Base-by-base conservation (phyloP, 2,329 filamentous ascomycete species). In the Trichophyton simii region DNA sequence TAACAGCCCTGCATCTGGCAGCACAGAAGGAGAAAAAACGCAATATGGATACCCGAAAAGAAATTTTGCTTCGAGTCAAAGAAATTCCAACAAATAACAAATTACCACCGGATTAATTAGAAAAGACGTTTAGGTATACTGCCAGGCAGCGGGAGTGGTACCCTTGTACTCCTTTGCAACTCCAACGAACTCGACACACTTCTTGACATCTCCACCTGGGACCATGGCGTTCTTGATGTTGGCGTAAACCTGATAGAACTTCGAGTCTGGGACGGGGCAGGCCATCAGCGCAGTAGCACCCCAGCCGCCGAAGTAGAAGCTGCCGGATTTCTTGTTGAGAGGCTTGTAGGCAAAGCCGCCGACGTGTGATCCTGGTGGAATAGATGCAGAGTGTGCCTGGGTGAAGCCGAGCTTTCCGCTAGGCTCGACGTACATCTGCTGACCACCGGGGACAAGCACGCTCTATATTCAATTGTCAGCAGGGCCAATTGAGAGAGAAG, bases 371-470 rank as follows among this genome's bases (percentile, higher is more conserved):
- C 82, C 83, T 0, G 71, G 64, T 0, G 83, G 83, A 3, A 80
- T 78, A 61, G 67, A 72, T 1, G 71, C 72, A 0, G 82, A 84
- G 72, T 86, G 83, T 0, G 83, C 77, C 20, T 67, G 64, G 0
- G 83, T 82, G 73, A 82, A 87, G 60, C 76, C 75, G 61, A 87
- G 70, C 8, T 77, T 73, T 4, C 84, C 85, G 28, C 76, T 71
- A 2, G 79, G 74, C 2, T 72, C 75, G 61, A 87, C 76, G 70
- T 83, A 87, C 66, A 86, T 77, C 62, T 77, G 72, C 67, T 88
- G 84, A 28, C 85, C 85, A 31, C 84, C 84, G 3, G 84, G 83
- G 3, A 86, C 84, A 34, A 77, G 68, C 36, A 82, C 79, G 38
- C 75, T 72, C 68, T 82, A 44, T 28, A 25, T 18, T 42, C 3